These are phyloP conservation scores for Patellifolia procumbens DNA, from an alignment of 179 eudicot genomes.

Conservation along the genomic window DNA sequence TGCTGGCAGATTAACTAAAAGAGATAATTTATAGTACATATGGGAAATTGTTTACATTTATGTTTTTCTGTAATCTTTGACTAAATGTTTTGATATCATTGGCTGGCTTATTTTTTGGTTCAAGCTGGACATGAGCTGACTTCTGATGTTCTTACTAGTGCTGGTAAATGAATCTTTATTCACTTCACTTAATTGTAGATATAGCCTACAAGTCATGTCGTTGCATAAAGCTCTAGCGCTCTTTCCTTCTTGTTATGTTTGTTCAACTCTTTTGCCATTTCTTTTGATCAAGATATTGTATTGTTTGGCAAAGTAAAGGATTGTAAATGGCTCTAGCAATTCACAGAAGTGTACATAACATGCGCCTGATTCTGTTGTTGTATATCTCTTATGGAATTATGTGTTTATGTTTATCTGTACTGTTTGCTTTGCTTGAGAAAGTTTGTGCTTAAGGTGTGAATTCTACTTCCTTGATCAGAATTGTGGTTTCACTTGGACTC, in stretches of 20 bases:
- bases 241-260: background rate
- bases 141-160: constrained; percentile 51
- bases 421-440: background rate
- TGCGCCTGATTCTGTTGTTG: background rate
- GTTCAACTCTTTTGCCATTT: background rate
- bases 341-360: background rate
- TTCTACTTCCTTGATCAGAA: background rate
- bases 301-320: background rate
- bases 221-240: background rate
- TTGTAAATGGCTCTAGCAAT: background rate
- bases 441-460: background rate
- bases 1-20: background rate
- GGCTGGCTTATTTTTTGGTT: constrained; percentile 63
- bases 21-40: background rate
- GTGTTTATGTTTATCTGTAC: background rate
- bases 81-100: background rate
- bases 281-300: background rate
- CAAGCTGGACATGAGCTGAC: constrained; percentile 77
- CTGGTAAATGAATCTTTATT: constrained; percentile 39
- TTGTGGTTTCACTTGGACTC: no score
- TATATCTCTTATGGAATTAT: background rate
- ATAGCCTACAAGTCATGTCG: background rate
- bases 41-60: background rate
- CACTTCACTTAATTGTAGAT: background rate
- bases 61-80: constrained; percentile 1